These are phyloP conservation scores for Ambrosia hybrid DNA, from an alignment of 140 eudicot genomes.

Conservation along the genomic window DNA sequence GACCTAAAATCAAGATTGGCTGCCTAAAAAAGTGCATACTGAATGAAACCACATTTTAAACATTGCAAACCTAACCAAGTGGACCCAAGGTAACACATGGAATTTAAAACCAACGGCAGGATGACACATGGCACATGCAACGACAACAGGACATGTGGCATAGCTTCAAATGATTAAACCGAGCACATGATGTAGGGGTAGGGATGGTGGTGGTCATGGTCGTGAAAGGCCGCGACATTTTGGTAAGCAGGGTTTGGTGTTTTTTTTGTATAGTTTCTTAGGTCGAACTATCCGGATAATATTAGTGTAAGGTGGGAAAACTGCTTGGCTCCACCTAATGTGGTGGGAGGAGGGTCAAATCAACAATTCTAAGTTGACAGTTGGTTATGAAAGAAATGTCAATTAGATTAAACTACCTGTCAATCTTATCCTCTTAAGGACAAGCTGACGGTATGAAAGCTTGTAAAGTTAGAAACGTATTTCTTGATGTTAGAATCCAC, in stretches of 20 bases:
- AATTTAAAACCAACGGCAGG: too few species aligned
- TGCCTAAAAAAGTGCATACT: conserved; percentile 17
- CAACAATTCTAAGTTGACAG: background rate
- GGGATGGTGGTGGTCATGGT: background rate
- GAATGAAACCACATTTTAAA: conserved; percentile 23
- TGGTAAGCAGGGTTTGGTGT: background rate
- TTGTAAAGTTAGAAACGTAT: conserved; percentile 26
- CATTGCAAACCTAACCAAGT: conserved; percentile 31
- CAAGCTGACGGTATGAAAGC: conserved; percentile 22
- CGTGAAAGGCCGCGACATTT: background rate
- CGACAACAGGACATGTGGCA: conserved; percentile 12
- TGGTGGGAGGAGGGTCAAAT: too few species aligned
- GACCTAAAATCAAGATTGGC: conserved; percentile 27
- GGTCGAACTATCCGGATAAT: too few species aligned
- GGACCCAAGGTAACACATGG: too few species aligned
- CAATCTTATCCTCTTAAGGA: conserved; percentile 26
- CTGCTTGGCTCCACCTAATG: too few species aligned
- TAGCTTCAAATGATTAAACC: background rate
- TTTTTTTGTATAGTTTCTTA: background rate
- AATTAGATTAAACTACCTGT: conserved; percentile 15
- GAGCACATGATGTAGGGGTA: background rate
- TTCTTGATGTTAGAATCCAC: conserved; percentile 44
- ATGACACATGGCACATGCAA: conserved; percentile 20
- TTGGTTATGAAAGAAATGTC: conserved; percentile 18
- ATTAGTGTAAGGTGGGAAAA: background rate